Conservation (phyloP, 805 yeast genomes). For the Candida silvicultrix region DNA sequence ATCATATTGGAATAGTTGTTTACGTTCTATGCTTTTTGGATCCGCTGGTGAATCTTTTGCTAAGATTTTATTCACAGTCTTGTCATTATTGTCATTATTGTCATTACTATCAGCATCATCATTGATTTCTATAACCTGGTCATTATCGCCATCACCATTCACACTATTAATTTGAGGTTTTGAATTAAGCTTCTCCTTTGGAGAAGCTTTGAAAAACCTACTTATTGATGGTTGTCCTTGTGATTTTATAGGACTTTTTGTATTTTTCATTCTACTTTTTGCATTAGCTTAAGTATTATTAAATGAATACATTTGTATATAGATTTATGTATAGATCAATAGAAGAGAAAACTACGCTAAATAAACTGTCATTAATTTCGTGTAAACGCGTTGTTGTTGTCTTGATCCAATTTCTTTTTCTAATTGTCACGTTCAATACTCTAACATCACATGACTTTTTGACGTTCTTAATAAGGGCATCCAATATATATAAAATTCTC, state of each 20-base stretch:
- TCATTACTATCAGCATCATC: not conserved
- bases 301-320: too few species aligned
- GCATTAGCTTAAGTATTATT: not conserved
- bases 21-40: not conserved
- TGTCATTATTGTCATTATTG: not conserved
- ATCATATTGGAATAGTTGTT: slow-evolving; percentile 1
- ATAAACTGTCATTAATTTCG: not conserved
- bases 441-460: too few species aligned
- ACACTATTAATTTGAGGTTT: too few species aligned
- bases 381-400: too few species aligned
- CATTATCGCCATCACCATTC: not conserved
- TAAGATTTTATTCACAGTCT: too few species aligned
- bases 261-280: not conserved
- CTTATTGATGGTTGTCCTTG: slow-evolving; percentile 24
- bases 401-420: too few species aligned
- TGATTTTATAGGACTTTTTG: not conserved
- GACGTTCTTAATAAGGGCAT: too few species aligned
- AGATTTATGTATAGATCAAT: too few species aligned
- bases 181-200: not conserved
- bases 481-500: too few species aligned
- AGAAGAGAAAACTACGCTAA: too few species aligned
- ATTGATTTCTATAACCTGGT: not conserved
- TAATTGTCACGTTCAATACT: too few species aligned
- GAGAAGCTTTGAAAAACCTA: slow-evolving; percentile 20
- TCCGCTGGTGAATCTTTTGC: too few species aligned